Evolutionary conservation across 306 rosid species (phyloP), one percentile per base, ranked within the genome.

Genomic region (Adenanthera pavonina): DNA sequence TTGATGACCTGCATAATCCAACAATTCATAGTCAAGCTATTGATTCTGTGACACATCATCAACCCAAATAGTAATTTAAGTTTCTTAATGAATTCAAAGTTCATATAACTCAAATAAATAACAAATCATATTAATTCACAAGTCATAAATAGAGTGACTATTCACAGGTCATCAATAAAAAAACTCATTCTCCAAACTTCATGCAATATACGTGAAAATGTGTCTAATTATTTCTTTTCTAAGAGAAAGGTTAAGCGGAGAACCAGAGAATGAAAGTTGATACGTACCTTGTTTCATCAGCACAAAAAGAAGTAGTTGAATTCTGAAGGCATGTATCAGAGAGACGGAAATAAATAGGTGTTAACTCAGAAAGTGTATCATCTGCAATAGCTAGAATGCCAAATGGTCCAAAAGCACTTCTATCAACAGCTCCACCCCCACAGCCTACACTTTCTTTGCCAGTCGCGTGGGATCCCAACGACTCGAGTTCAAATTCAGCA

Each of bases 321-420:
- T 9, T 77, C 67, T 76, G 86, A 75, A 69, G 69, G 9, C 71
- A 78, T 46, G 88, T 64, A 67, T 79, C 84, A 67, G 91, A 62
- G 52, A 59, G 60, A 44, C 84, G 85, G 76, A 94, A 92, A 78
- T 89, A 92, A 69, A 94, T 64, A 3, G 97, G 94, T 64, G 98
- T 94, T 1, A 83, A 81, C 78, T 94, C 98, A 17, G 95, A 88
- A 79, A 92, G 97, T 51, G 87, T 47, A 60, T 92, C 88, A 67
- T 94, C 87, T 11, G 98, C 97, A n/a, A 92, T 75, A 68, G 87
- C 94, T 44, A 92, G 54, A 78, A 94, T 12, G 3, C 98, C 98
- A 74, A 94, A 94, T 69, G 98, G 98, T 82, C 98, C 98, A 3
- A 86, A 79, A 34, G 61, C 73, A 82, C 87, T 84, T 87, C 92